Conservation (phyloP, 1,139 yeast species). For the Neolecta irregularis region DNA sequence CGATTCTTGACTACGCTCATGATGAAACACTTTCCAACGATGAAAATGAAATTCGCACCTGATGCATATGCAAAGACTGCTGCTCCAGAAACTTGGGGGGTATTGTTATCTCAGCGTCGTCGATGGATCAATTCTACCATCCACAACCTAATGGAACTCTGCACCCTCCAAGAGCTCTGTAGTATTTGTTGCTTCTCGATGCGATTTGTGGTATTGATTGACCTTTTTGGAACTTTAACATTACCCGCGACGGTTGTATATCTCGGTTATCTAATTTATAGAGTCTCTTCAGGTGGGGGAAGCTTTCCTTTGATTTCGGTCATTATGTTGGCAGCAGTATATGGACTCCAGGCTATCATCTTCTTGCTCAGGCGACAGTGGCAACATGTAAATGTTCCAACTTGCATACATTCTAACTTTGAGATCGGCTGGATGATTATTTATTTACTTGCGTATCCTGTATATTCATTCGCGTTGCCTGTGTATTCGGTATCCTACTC, state of each 20-base stretch:
- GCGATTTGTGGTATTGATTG: conserved; percentile 26
- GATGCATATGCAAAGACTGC: conserved; percentile 25
- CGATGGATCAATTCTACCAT: conserved; percentile 30
- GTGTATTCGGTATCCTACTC: too few relatives aligned
- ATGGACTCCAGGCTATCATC: conserved; percentile 26
- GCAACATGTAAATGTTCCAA: too few relatives aligned
- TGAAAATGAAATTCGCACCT: conserved; percentile 23
- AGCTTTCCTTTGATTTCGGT: conserved; percentile 26
- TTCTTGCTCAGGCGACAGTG: conserved; percentile 25
- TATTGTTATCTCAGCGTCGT: conserved; percentile 26
- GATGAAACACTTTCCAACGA: conserved; percentile 22
- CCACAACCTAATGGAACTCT: conserved; percentile 25
- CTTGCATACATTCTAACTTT: too few relatives aligned
- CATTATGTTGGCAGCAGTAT: conserved; percentile 23
- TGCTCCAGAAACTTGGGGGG: conserved; percentile 25
- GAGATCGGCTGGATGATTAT: conserved; percentile 29
- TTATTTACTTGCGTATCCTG: conserved; percentile 25
- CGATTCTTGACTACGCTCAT: conserved; percentile 29
- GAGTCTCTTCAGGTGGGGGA: conserved; percentile 21
- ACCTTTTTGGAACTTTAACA: conserved; percentile 25
- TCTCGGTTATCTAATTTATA: conserved; percentile 24
- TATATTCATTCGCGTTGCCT: conserved; percentile 26
- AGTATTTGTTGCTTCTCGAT: conserved; percentile 26
- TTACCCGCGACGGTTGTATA: conserved; percentile 26
- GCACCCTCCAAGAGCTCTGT: conserved; percentile 24